Percentiles rank a stretch among this genome's conserved stretches.
These are phyloP conservation scores for Daphne laureola DNA, from an alignment of 441 rosid genomes.

Conservation along the genomic window DNA sequence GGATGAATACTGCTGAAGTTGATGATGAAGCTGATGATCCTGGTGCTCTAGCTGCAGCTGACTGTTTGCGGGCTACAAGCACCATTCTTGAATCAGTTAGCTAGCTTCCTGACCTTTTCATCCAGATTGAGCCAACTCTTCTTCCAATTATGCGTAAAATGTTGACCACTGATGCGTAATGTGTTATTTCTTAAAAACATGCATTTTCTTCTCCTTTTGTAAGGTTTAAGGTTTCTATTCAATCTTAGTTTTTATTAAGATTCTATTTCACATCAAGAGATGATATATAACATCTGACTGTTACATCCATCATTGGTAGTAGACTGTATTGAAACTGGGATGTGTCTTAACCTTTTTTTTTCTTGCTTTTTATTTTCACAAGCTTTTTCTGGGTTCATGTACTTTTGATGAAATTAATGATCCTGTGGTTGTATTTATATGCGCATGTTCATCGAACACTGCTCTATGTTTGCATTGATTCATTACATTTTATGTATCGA, in stretches of 20 bases:
- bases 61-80: conserved; percentile 93
- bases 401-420: too few species aligned
- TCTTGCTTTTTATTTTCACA: background rate
- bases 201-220: conserved; percentile 2
- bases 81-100: conserved; percentile 93
- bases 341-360: background rate
- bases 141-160: conserved; percentile 91
- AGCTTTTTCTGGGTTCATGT: too few species aligned
- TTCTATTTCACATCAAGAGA: too few species aligned
- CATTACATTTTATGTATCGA: too few species aligned
- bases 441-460: too few species aligned
- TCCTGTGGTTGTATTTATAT: too few species aligned
- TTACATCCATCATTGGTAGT: background rate
- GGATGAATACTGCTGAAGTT: conserved; percentile 76
- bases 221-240: too few species aligned
- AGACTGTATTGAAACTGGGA: conserved; percentile 11
- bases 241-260: too few species aligned
- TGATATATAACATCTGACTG: too few species aligned
- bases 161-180: conserved; percentile 96
- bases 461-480: too few species aligned
- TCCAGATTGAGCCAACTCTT: conserved; percentile 79
- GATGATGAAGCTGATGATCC: conserved; percentile 86
- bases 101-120: conserved; percentile 82
- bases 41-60: conserved; percentile 97
- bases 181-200: conserved; percentile 19